Percentiles rank a stretch among this genome's conserved stretches.
phyloP scores from a whole-genome alignment of 306 rosid genomes.

The Canavalia ensiformis region DNA sequence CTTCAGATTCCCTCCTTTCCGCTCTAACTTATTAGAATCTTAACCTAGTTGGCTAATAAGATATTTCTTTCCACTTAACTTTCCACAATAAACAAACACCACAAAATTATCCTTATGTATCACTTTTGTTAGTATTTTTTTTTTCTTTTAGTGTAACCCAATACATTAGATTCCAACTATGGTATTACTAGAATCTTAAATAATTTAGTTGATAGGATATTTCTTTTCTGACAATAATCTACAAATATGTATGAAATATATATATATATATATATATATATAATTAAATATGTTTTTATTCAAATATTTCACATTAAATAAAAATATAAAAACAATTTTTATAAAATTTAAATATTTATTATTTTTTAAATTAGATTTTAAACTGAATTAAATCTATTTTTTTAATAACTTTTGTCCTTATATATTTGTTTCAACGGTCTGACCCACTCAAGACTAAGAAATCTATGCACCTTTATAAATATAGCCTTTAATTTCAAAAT shows the following conservation, averaged over 20 bases:
- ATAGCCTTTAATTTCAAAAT: conserved; percentile 36
- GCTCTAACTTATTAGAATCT: background rate
- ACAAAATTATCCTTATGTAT: background rate
- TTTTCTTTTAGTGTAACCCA: background rate
- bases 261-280: too few relatives aligned
- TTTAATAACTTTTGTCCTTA: too few relatives aligned
- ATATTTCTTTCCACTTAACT: conserved; percentile 25
- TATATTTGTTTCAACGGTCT: conserved; percentile 51
- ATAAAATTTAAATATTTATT: too few relatives aligned
- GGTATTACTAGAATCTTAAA: background rate
- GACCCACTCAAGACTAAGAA: background rate
- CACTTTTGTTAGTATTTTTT: background rate
- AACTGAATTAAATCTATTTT: too few relatives aligned
- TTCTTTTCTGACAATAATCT: background rate
- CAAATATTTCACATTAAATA: too few relatives aligned
- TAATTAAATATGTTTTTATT: too few relatives aligned
- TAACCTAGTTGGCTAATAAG: conserved; percentile 27
- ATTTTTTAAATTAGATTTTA: too few relatives aligned
- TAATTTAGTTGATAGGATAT: background rate
- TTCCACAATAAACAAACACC: background rate
- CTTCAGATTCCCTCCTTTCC: conserved; percentile 50
- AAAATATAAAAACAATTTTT: too few relatives aligned
- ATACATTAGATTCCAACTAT: background rate
- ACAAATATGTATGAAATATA: background rate
- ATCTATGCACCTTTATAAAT: conserved; percentile 49